Evolutionary conservation across 495 filamentous ascomycete genomes (phyloP).

Genomic region (Aspergillus ellipticus): DNA sequence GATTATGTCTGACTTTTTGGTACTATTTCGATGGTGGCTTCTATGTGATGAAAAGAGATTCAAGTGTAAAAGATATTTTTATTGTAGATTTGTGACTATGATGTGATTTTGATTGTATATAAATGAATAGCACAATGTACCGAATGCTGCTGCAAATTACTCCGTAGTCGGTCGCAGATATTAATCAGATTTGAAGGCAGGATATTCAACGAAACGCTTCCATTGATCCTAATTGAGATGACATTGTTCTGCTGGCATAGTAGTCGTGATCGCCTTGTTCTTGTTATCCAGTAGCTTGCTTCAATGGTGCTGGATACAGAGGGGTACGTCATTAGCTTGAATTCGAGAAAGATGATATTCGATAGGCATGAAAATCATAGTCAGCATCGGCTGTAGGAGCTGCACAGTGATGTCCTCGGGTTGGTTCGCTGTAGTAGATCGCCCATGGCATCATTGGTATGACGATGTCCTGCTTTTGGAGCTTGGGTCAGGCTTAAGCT

Average conservation of each 20-base stretch:
- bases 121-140: slow-evolving; percentile 25
- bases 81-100: slow-evolving; percentile 11
- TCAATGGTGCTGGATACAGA: not conserved
- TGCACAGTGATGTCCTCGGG: not conserved
- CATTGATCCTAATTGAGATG: too few species aligned
- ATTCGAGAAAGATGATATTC: not conserved
- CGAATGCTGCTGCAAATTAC: too few species aligned
- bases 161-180: too few species aligned
- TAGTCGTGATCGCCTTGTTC: too few species aligned
- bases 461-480: not conserved
- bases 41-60: not conserved
- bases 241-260: not conserved
- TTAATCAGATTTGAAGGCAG: too few species aligned
- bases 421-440: not conserved
- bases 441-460: not conserved
- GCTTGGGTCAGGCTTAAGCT: not conserved
- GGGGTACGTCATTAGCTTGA: not conserved
- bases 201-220: too few species aligned
- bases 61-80: not conserved
- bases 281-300: not conserved
- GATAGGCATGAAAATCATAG: not conserved
- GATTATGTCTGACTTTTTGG: not conserved
- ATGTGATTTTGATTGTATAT: slow-evolving; percentile 31
- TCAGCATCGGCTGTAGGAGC: not conserved
- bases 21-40: not conserved